A percentile compares a stretch with the other conserved stretches of the same genome.
Conservation (phyloP, 208 protist species). For the Trypanosoma boissoni region DNA sequence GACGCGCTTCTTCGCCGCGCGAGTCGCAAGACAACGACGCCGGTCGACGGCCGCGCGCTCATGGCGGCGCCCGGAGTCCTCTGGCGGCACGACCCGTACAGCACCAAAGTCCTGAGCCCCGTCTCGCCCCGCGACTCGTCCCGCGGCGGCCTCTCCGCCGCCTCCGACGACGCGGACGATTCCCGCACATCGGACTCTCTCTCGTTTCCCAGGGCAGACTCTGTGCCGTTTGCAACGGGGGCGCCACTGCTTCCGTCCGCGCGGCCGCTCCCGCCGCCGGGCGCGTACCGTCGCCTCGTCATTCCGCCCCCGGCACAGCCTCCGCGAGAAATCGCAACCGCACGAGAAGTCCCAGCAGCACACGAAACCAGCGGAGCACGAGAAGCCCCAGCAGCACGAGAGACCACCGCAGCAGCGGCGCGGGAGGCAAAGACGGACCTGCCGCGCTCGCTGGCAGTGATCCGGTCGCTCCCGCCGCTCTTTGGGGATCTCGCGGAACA, state of each 20-base stretch:
- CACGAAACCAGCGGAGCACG: too few relatives aligned
- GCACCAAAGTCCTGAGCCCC: slow-evolving; percentile 29
- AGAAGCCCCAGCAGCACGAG: background rate
- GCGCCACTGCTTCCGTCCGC: too few relatives aligned
- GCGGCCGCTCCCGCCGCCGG: too few relatives aligned
- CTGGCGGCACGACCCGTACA: slow-evolving; percentile 79
- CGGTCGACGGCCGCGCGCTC: slow-evolving; percentile 11
- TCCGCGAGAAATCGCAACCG: too few relatives aligned
- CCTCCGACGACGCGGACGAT: background rate
- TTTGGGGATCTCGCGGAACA: slow-evolving; percentile 10
- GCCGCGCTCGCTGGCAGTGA: background rate
- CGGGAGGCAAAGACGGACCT: background rate
- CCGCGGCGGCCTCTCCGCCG: too few relatives aligned
- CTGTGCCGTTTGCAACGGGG: too few relatives aligned
- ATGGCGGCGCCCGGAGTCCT: slow-evolving; percentile 34
- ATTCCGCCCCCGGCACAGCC: too few relatives aligned
- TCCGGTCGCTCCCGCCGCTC: slow-evolving; percentile 7
- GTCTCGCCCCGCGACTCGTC: background rate
- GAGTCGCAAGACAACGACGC: background rate
- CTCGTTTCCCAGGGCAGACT: too few relatives aligned
- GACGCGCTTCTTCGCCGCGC: background rate
- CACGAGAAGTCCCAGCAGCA: background rate
- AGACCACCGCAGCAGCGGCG: background rate
- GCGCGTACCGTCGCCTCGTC: too few relatives aligned
- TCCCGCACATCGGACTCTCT: too few relatives aligned